Base-by-base conservation (phyloP, 1,284 basidiomycete species). In the Tilletia caries region DNA sequence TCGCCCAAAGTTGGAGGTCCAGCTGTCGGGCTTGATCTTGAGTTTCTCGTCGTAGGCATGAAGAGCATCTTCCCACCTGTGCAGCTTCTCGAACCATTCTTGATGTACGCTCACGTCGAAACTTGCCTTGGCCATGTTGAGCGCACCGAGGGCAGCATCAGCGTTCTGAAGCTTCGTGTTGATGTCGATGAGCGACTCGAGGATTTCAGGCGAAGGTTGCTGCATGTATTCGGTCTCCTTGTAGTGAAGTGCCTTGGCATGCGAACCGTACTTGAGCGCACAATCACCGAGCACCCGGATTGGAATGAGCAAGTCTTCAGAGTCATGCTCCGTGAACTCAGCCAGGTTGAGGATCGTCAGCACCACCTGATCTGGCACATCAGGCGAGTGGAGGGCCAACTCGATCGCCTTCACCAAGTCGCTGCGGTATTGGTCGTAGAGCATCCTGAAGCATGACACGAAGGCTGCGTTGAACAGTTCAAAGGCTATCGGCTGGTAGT, bases 241-340 rank as follows among this genome's bases (percentile, higher is more conserved):
- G 87, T 98, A 98, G 84, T 99, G 96, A 52, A 99, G 87, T 0
- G 96, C 95, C 83, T 98, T 98, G 18, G 96, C 96, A 78, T 95
- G 97, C 0, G 95, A 95, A 83, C 94, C 91, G 84, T 93, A 95
- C 75, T 91, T 92, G 85, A 92, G 89, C 0, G 96, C 76, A 79
- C 95, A 93, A 82, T 95, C 92, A 67, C 96, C 96, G 3, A 98
- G 88, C 15, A 92, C 92, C 65, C 92, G 89, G 74, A 95, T 91
- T 77, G 97, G 93, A 76, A 98, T 97, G 0, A 94, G 93, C 1
- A 98, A 86, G 0, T 92, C 89, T 83, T 97, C 97, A 84, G 98
- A 95, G 84, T 98, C 95, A 79, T 98, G 96, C 84, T 98, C 96
- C 92, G 98, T 97, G 83, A 98, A 98, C 84, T 99, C 96, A 6